Base-by-base conservation (phyloP, 768 basidiomycete species). In the Pleurotus djamor region DNA sequence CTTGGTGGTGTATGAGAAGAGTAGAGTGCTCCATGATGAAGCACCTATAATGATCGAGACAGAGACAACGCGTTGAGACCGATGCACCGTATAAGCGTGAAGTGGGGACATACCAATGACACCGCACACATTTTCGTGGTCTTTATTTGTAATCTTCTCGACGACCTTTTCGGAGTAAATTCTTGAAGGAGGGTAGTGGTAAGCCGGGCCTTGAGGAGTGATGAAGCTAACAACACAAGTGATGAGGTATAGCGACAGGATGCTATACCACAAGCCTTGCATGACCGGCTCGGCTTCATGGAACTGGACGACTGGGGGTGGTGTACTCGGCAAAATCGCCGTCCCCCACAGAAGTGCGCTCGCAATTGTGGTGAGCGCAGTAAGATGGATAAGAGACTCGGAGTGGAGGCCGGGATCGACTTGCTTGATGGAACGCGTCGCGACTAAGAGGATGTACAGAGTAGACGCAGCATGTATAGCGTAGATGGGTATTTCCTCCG, bases 1-100 rank as follows among this genome's bases (percentile, higher is more conserved):
- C 61, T 89, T 87, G 0, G 93, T 95, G 38, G 90, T 92, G 69
- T 94, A 95, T 13, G 86, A 86, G 72, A 97, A 97, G n/a, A 94
- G 72, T 4, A 97, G 71, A 52, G 76, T 74, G 58, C 82, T 83
- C 78, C 81, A 84, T 0, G 81, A 74, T 4, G 86, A 87, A 21
- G 85, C 79, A 59, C 79, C 87, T 80, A 28, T 28, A n/a, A n/a
- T n/a, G n/a, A 3, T 66, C 38, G 4, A 1, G 59, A 37, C 35
- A 45, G 8, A 17, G 17, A 44, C 5, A n/a, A 12, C 6, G 58
- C 36, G 33, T 9, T 52, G 32, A 44, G 44, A 10, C 28, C 0
- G 6, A n/a, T 38, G 10, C 14, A 16, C 4, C 17, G 44, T 16
- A 3, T 4, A 4, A 41, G 21, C 38, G 4, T 41, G n/a, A n/a